phyloP scores from a whole-genome alignment of 148 eudicot genomes.

The Cornus suecica region DNA sequence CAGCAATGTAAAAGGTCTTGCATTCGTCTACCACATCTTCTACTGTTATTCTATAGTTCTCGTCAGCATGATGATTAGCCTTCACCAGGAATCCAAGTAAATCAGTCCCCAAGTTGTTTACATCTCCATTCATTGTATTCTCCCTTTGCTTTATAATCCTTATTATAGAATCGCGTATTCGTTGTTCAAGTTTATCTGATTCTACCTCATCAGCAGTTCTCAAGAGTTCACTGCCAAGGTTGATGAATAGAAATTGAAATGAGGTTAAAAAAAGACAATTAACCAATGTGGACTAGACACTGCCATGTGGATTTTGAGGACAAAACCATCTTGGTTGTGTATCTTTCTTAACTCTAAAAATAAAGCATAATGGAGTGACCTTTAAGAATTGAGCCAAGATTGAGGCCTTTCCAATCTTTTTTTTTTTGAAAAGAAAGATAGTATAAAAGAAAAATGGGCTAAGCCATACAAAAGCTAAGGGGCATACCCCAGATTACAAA shows the following conservation, averaged over 20 bases:
- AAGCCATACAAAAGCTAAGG: too few species aligned
- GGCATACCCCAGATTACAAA: too few species aligned
- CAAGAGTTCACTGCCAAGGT: not conserved
- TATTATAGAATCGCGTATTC: not conserved
- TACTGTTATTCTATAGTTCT: not conserved
- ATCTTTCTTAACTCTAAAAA: too few species aligned
- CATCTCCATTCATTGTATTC: not conserved
- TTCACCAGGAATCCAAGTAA: not conserved
- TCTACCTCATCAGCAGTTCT: not conserved
- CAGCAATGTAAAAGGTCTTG: conserved; percentile 11
- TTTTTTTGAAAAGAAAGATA: too few species aligned
- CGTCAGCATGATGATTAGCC: not conserved
- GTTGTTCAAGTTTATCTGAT: conserved; percentile 3
- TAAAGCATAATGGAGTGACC: too few species aligned
- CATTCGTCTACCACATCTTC: conserved; percentile 2
- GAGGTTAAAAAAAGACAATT: not conserved
- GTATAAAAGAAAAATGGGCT: too few species aligned
- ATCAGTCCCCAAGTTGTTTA: not conserved
- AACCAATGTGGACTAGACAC: not conserved
- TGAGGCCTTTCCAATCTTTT: too few species aligned
- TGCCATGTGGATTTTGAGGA: too few species aligned
- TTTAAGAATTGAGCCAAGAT: too few species aligned
- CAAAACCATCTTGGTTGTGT: too few species aligned
- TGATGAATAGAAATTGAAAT: not conserved
- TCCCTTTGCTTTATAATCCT: conserved; percentile 4